Evolutionary conservation across 2,329 filamentous ascomycete genomes (phyloP).

Genomic region (Fusarium sp.): DNA sequence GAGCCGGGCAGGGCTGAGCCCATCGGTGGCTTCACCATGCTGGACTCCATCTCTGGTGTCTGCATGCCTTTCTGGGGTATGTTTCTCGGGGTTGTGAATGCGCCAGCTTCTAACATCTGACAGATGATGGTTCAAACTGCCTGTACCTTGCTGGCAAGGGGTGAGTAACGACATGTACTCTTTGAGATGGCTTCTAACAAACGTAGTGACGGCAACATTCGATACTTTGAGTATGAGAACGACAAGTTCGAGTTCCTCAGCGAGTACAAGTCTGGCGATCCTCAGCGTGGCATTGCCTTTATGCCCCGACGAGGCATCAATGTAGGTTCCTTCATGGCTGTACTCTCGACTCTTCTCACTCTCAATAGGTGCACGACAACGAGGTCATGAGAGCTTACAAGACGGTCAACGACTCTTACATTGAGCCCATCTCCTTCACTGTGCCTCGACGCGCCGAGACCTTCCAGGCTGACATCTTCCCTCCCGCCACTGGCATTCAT

Average conservation of each 20-base stretch:
- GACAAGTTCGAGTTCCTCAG: slow-evolving; percentile 98
- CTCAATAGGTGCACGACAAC: slow-evolving; percentile 83
- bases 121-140: slow-evolving; percentile 91
- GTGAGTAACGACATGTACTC: slow-evolving; percentile 61
- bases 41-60: slow-evolving; percentile 96
- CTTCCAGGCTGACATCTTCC: slow-evolving; percentile 98
- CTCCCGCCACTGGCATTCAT: slow-evolving; percentile 82
- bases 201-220: slow-evolving; percentile 92
- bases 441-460: slow-evolving; percentile 92
- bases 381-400: slow-evolving; percentile 97
- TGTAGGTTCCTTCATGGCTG: slow-evolving; percentile 56
- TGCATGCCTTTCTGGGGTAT: slow-evolving; percentile 99
- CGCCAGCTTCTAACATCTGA: slow-evolving; percentile 35
- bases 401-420: slow-evolving; percentile 92
- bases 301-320: slow-evolving; percentile 95
- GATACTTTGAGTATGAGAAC: slow-evolving; percentile 98
- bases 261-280: slow-evolving; percentile 96
- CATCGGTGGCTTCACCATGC: slow-evolving; percentile 86
- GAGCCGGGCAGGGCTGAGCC: slow-evolving; percentile 88
- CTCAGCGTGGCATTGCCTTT: slow-evolving; percentile 94
- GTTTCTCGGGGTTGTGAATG: slow-evolving; percentile 30
- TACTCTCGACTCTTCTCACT: slow-evolving; percentile 35
- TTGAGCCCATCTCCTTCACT: slow-evolving; percentile 97
- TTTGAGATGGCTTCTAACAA: slow-evolving; percentile 19
- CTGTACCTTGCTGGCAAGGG: slow-evolving; percentile 97